Percentiles rank a stretch among this genome's conserved stretches.
These are phyloP conservation scores for Cyclotella sp. DNA, from an alignment of 108 stramenopile genomes.

Conservation along the genomic window DNA sequence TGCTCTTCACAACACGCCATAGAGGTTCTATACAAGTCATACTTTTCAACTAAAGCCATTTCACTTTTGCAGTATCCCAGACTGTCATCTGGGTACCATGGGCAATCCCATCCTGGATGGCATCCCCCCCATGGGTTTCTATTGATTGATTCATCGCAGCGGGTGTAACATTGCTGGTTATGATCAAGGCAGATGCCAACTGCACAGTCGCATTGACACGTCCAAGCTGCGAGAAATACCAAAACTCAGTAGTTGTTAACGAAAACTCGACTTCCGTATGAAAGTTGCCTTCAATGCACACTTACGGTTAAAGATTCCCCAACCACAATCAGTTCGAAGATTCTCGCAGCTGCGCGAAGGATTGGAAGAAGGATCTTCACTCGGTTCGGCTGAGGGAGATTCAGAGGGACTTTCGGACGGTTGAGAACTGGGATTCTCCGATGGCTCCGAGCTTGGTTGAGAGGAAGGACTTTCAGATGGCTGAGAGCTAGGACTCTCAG, in stretches of 20 bases:
- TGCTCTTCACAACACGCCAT: slow-evolving; percentile 14
- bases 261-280: too few species aligned
- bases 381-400: slow-evolving; percentile 1
- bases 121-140: slow-evolving; percentile 22
- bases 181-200: slow-evolving; percentile 23
- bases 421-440: too few species aligned
- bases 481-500: too few species aligned
- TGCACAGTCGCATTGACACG: slow-evolving; percentile 23
- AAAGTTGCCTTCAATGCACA: too few species aligned
- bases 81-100: slow-evolving; percentile 6
- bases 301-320: slow-evolving; percentile 9
- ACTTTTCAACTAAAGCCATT: not conserved
- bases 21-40: slow-evolving; percentile 16
- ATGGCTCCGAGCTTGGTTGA: too few species aligned
- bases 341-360: slow-evolving; percentile 12
- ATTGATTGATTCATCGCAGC: slow-evolving; percentile 12
- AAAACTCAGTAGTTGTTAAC: too few species aligned
- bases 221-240: too few species aligned
- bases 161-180: slow-evolving; percentile 19
- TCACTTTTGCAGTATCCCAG: not conserved
- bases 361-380: slow-evolving; percentile 1
- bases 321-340: slow-evolving; percentile 6
- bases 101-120: slow-evolving; percentile 23
- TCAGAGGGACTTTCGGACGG: too few species aligned
- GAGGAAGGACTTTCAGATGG: too few species aligned